Percentiles rank a stretch among this genome's conserved stretches.
Conservation (phyloP, 352 stramenopile genomes). For the Phytopythium ostracodes region DNA sequence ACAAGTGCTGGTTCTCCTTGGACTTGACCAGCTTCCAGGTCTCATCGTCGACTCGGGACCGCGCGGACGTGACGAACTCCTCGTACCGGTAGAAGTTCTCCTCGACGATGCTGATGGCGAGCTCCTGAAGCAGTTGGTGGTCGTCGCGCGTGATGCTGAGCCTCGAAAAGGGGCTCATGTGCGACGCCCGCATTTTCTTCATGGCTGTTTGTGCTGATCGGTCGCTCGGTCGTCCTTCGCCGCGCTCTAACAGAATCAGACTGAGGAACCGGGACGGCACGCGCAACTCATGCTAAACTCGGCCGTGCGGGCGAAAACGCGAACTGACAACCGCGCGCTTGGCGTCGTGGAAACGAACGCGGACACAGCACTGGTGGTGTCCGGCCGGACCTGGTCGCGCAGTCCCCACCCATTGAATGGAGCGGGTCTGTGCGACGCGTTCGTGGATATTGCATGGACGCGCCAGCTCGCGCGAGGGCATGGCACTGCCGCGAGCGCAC, state of each 20-base stretch:
- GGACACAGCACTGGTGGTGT: neutral
- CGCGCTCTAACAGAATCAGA: neutral
- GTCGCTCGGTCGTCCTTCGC: neutral
- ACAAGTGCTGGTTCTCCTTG: constrained; percentile 40
- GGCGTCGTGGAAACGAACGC: constrained; percentile 3
- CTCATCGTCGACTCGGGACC: constrained; percentile 23
- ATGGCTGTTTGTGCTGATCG: constrained; percentile 11
- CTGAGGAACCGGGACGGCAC: neutral
- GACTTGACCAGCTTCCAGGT: constrained; percentile 37
- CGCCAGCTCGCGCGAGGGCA: neutral
- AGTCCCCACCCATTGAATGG: neutral
- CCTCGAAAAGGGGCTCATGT: constrained; percentile 19
- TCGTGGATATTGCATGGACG: neutral
- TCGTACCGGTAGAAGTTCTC: constrained; percentile 36
- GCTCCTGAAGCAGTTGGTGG: constrained; percentile 20
- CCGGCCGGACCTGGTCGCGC: neutral
- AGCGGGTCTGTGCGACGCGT: constrained; percentile 2
- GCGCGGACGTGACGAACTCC: constrained; percentile 17
- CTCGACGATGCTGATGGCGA: constrained; percentile 25
- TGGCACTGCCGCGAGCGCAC: neutral
- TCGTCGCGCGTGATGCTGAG: constrained; percentile 17
- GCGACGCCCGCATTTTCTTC: constrained; percentile 13
- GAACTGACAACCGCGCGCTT: neutral
- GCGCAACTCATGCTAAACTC: neutral
- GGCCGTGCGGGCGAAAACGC: neutral